Evolutionary conservation across 2,329 filamentous ascomycete species (phyloP).

Genomic region (Grosmannia huntii): DNA sequence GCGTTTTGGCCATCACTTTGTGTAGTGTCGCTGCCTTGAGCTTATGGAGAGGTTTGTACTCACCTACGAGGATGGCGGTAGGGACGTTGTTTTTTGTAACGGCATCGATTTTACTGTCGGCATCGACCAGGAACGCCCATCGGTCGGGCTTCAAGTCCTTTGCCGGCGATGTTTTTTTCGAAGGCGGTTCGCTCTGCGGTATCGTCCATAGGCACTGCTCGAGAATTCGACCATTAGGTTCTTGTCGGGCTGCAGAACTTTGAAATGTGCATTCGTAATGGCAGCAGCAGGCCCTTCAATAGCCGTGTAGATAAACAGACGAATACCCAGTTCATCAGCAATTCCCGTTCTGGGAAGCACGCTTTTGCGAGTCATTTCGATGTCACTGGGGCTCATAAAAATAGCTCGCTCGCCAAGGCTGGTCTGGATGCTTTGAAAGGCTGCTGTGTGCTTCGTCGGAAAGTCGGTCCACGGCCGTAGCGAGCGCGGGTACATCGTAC

Average conservation of each 20-base stretch:
- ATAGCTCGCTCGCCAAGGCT: not conserved
- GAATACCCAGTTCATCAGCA: not conserved
- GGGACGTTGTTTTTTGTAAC: not conserved
- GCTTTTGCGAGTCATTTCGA: not conserved
- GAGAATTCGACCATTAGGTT: not conserved
- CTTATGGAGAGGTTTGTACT: conserved; percentile 4
- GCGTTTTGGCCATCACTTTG: not conserved
- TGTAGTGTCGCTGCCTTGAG: not conserved
- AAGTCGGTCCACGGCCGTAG: not conserved
- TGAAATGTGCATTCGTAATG: not conserved
- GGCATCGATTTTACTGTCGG: too few relatives aligned
- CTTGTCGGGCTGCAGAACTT: not conserved
- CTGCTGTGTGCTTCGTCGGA: not conserved
- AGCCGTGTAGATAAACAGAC: not conserved
- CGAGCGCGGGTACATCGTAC: not conserved
- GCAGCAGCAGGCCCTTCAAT: not conserved
- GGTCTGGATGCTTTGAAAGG: not conserved
- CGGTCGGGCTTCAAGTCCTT: conserved; percentile 2
- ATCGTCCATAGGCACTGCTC: not conserved
- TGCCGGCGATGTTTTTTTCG: not conserved
- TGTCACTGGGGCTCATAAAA: not conserved
- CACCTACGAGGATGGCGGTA: conserved; percentile 1
- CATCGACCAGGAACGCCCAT: not conserved
- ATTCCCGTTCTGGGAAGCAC: not conserved
- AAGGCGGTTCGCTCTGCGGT: not conserved